Evolutionary conservation across 2,329 filamentous ascomycete species (phyloP), one percentile per base, ranked within the genome.

Genomic region (Fusarium bactridioides): DNA sequence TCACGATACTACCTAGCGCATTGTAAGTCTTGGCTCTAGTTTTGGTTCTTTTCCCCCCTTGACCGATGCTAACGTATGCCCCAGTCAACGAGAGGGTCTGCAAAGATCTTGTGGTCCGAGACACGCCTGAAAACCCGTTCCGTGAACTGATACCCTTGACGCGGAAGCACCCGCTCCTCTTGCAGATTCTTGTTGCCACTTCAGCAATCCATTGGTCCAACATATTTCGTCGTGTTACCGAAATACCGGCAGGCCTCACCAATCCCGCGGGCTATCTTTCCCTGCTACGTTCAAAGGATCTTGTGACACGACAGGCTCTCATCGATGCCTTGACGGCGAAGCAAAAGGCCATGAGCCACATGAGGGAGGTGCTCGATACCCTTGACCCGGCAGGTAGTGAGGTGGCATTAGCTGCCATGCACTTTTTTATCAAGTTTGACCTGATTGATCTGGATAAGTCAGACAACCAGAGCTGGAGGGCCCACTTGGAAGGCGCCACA

Each of bases 391-490:
- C 79, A 3, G 83, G 83, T n/a, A 84, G 81, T 50, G 84, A 86
- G 69, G 83, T 86, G 37, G 78, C 85, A 33, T 78, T 87, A 21
- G 85, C 85, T 13, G 84, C 85, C 4, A 83, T 86, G 64, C 81
- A 86, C 55, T 86, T 87, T 75, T 86, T 87, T 63, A 81, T 87
- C 77, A 86, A 86, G 66, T 85, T 87, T 66, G 81, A 86, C 56
- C 78, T 87, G n/a, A 84, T 87, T 50, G 85, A 87, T 67, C 76
- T 85, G 16, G 83, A 85, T 18, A 82, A 80, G 64, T 80, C 80
- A 27, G 81, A 79, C 25, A 79, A 81, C 10, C 81, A 79, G 61
- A 80, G 80, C 63, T 87, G 85, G 85, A 82, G 82, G 69, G 78
- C 81, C 47, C 85, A 87, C 73, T 79, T 87, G 48, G 81, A 83